phyloP scores from a whole-genome alignment of 148 eudicot species.

The Nepenthes gracilis region DNA sequence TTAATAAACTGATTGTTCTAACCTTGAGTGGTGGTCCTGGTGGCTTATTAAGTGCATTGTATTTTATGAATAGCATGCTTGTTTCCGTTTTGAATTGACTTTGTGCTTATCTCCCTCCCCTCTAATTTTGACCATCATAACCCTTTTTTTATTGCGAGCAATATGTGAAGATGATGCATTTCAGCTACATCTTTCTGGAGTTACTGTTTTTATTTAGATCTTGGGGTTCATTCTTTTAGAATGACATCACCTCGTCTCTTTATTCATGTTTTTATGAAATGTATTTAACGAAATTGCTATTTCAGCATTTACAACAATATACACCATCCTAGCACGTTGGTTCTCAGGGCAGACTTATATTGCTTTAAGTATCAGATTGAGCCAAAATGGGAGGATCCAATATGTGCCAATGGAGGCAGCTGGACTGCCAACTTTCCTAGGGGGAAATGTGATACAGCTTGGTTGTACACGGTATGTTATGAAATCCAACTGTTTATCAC shows the following conservation, averaged over 20 bases:
- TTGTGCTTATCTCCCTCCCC: too few species aligned
- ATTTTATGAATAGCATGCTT: too few species aligned
- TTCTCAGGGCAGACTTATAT: slow-evolving; percentile 51
- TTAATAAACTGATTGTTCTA: too few species aligned
- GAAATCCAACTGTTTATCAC: not conserved
- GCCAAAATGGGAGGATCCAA: slow-evolving; percentile 99
- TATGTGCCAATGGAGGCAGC: slow-evolving; percentile 94
- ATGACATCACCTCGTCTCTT: not conserved
- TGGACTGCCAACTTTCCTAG: slow-evolving; percentile 45
- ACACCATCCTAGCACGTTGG: slow-evolving; percentile 73
- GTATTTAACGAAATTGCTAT: slow-evolving; percentile 1
- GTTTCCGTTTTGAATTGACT: too few species aligned
- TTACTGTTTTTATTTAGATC: too few species aligned
- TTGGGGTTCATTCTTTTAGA: not conserved
- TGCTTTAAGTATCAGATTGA: slow-evolving; percentile 83
- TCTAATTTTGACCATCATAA: too few species aligned
- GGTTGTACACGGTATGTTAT: slow-evolving; percentile 71
- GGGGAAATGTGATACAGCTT: slow-evolving; percentile 61
- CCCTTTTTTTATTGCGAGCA: too few species aligned
- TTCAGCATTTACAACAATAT: slow-evolving; percentile 80
- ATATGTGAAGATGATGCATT: not conserved
- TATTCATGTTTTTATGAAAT: slow-evolving; percentile 3
- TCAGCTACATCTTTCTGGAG: not conserved
- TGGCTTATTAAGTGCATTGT: too few species aligned
- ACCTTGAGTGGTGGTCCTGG: too few species aligned